Base-by-base conservation (phyloP, 2,329 filamentous ascomycete species). In the Macrophomina tecta region DNA sequence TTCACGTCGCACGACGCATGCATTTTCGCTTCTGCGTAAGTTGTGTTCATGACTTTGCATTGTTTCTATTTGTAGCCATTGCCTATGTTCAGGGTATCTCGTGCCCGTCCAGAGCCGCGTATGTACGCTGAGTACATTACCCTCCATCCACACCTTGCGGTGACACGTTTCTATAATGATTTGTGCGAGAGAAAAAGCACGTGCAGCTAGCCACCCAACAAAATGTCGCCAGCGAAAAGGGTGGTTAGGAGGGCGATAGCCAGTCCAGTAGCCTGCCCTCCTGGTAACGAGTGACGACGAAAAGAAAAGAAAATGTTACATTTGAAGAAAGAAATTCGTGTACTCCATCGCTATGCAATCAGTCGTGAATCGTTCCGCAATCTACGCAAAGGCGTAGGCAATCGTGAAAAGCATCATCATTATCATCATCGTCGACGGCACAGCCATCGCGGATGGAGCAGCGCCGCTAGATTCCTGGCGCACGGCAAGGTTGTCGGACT, bases 301-400 rank as follows among this genome's bases (percentile, higher is more conserved):
- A 61, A 61, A 40, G 45, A 61, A 61, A 14, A 61, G 48, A 46
- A 18, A 60, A 34, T 18, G 42, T 23, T 49, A 49, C 42, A 62
- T 38, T 38, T 42, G 49, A 64, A 53, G 38, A 42, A 16, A 49
- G 28, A 16, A 40, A 51, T n/a, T 63, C 60, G 34, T 61, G 18
- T 18, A 64, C 61, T 49, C 60, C 61, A 42, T 64, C 61, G 61
- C 61, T 64, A 64, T 64, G 61, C 61, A 64, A 42, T 36, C 61
- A 53, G 48, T 64, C 61, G 48, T 64, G 28, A 64, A 45, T 64
- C 61, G 48, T 64, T n/a, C 49, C 18, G 46, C 28, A 32, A 40
- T 64, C 48, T 64, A 64, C 18, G 48, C 61, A 16, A 64, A 45
- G 7, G 18, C 61, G 23, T 64, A 64, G 61, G 61, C 48, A 30